A percentile compares a stretch with the other conserved stretches of the same genome.
Evolutionary conservation across 768 basidiomycete genomes (phyloP).

Genomic region (Leucogyrophana mollusca): DNA sequence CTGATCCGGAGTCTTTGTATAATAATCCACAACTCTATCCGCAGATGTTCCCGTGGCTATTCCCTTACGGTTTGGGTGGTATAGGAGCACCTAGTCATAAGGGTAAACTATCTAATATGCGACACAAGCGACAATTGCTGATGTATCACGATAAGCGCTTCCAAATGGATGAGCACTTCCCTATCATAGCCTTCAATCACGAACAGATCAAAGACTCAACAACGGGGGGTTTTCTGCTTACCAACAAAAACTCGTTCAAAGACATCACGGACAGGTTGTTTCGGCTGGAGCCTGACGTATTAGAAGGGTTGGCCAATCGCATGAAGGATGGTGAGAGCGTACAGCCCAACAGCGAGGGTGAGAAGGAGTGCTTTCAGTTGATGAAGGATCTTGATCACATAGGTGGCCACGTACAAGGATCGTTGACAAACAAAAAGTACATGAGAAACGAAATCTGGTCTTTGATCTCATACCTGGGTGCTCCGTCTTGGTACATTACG

Average conservation of each 20-base stretch:
- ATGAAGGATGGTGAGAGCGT: too few relatives aligned
- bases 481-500: conserved; percentile 37
- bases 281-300: too few relatives aligned
- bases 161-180: conserved; percentile 35
- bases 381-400: conserved; percentile 28
- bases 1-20: conserved; percentile 24
- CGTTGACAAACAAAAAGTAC: conserved; percentile 25
- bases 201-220: conserved; percentile 32
- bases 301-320: too few relatives aligned
- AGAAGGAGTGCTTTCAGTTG: conserved; percentile 22
- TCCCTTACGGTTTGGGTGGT: conserved; percentile 39
- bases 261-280: too few relatives aligned
- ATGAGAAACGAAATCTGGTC: conserved; percentile 23
- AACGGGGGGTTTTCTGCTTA: conserved; percentile 24
- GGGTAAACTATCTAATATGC: conserved; percentile 17
- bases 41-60: conserved; percentile 40
- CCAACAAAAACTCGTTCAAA: too few relatives aligned
- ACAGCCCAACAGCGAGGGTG: conserved; percentile 15
- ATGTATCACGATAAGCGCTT: conserved; percentile 42
- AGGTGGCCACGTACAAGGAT: conserved; percentile 22
- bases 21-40: conserved; percentile 35
- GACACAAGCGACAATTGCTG: conserved; percentile 28
- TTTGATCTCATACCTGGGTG: conserved; percentile 16
- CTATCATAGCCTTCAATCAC: conserved; percentile 39
- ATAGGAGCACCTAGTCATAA: too few relatives aligned